Conservation (phyloP, 768 basidiomycete genomes). For the Hygrophoropsis aurantiaca region DNA sequence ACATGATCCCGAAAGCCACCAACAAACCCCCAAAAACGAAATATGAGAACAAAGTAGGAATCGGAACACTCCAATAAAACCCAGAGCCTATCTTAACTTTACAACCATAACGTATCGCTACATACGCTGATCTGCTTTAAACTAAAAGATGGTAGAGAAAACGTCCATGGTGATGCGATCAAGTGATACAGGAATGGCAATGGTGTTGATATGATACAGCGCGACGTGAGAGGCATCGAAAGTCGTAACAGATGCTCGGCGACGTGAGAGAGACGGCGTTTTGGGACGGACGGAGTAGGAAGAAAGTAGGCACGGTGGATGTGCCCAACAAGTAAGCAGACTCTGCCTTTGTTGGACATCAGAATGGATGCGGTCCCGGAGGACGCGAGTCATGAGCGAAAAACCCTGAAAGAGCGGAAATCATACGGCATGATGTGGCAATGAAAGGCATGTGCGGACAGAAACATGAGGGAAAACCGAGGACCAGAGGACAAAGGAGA, state of each 20-base stretch:
- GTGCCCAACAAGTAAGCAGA: conserved; percentile 2
- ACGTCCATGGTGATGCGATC: conserved; percentile 26
- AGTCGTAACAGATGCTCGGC: conserved; percentile 22
- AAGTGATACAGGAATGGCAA: conserved; percentile 31
- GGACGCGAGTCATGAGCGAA: no score
- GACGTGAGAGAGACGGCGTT: conserved; percentile 5
- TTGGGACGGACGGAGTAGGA: conserved; percentile 4
- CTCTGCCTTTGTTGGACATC: no score
- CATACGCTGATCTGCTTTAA: conserved; percentile 24
- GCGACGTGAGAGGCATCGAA: conserved; percentile 25
- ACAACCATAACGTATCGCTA: conserved; percentile 38
- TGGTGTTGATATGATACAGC: conserved; percentile 28
- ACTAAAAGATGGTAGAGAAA: conserved; percentile 14
- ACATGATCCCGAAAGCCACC: not conserved
- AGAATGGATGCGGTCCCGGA: no score
- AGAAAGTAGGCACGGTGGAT: not conserved
- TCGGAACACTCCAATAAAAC: conserved; percentile 5
- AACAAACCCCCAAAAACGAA: conserved; percentile 2
- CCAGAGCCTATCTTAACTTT: conserved; percentile 28
- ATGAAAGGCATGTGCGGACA: conserved; percentile 7
- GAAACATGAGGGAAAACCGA: conserved; percentile 21
- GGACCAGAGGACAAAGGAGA: conserved; percentile 1
- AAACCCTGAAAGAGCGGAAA: no score
- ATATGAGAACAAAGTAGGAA: not conserved
- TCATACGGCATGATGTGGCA: not conserved